Base-by-base conservation (phyloP, 1,284 basidiomycete genomes). In the Irpex sp. region DNA sequence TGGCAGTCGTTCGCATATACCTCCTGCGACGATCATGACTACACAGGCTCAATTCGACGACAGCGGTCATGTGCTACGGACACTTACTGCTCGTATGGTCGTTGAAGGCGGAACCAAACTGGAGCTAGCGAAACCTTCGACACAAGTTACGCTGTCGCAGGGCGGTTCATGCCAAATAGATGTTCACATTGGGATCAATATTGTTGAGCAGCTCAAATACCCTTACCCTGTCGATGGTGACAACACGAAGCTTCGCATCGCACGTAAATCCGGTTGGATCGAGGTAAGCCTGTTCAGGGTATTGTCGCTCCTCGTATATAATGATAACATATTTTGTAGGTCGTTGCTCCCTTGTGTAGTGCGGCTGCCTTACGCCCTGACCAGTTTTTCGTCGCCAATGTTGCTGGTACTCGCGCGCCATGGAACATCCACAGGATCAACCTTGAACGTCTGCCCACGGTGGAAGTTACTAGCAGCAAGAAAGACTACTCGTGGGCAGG, bases 221-320 rank as follows among this genome's bases (percentile, higher is more conserved):
- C 77, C 78, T 11, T 75, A 75, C 59, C 76, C 77, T 4, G 66
- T 81, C 4, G 62, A 70, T 2, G 78, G 73, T 8, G 68, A 67
- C 5, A 65, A 72, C 49, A 51, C 56, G 17, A 84, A 75, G 65
- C 61, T 81, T 2, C 77, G 81, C 5, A 70, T 86, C 38, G 85
- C 84, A 4, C 77, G 85, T 21, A 82, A 81, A 66, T 86, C 83
- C 3, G 75, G 70, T 26, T 86, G 82, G 66, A 74, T 85, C 8
- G 84, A 87, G 76, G 85, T 85, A 51, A 17, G 75, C 64, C 48
- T 15, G 57, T 51, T 13, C 19, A 9, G 26, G n/a, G 59, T 15
- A 21, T 34, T 9, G 4, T 48, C 77, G 77, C 34, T 70, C 73
- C 57, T 31, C 6, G 4, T 49, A 19, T 58, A 5, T 58, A 3